Percentiles rank a stretch among this genome's conserved stretches.
These are phyloP conservation scores for Fusarium sp. DNA, from an alignment of 2,329 filamentous ascomycete species.

Conservation along the genomic window DNA sequence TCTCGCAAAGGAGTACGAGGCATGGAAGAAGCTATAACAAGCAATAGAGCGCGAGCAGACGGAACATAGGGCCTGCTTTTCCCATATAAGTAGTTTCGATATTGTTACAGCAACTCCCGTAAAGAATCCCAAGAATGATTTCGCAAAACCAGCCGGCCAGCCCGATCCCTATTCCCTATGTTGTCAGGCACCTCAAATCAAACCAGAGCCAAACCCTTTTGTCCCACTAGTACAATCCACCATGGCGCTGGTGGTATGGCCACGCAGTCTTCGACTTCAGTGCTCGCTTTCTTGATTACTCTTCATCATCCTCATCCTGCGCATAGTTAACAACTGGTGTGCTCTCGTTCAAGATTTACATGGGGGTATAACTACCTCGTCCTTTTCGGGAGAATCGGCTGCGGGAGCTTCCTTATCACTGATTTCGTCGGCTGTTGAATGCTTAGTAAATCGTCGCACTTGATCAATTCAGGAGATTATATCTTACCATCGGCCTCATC, in stretches of 20 bases:
- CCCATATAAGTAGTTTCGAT: constrained; percentile 25
- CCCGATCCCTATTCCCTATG: constrained; percentile 3
- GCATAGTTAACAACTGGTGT: constrained; percentile 49
- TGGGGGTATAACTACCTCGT: constrained; percentile 47
- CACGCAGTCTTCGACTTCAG: not conserved
- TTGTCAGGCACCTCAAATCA: constrained; percentile 8
- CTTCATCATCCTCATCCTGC: constrained; percentile 41
- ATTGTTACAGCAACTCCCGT: constrained; percentile 36
- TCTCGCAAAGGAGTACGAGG: constrained; percentile 77
- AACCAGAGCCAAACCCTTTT: constrained; percentile 14
- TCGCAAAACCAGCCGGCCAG: constrained; percentile 12
- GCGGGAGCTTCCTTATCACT: constrained; percentile 16
- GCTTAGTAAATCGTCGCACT: constrained; percentile 12
- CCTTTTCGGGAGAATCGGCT: constrained; percentile 33
- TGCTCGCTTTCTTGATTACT: constrained; percentile 20
- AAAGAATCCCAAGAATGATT: constrained; percentile 16
- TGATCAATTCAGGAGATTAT: no score
- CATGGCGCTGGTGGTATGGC: not conserved
- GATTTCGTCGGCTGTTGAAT: constrained; percentile 32
- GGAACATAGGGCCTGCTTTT: constrained; percentile 36
- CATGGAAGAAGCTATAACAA: constrained; percentile 75
- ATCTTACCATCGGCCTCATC: constrained; percentile 11
- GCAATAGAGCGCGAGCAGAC: not conserved
- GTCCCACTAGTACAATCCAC: constrained; percentile 6
- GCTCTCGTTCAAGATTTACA: constrained; percentile 40